Percentiles rank a stretch among this genome's conserved stretches.
phyloP scores from a whole-genome alignment of 805 yeast genomes.

The Starmerella ratchasimensis region DNA sequence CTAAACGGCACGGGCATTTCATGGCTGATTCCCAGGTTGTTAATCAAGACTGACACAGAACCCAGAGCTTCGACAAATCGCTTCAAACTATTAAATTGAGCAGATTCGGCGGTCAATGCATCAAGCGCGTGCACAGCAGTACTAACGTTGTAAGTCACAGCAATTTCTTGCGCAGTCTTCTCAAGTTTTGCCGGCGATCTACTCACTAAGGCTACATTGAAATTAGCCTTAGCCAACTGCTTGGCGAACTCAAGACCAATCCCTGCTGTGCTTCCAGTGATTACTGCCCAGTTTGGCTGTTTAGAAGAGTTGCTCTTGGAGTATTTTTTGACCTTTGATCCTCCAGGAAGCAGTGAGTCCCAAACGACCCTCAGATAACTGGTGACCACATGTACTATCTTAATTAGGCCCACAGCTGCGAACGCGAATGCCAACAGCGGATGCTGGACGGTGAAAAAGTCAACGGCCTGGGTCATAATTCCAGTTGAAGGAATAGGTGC shows the following conservation, averaged over 20 bases:
- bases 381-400: conserved; percentile 4
- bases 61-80: conserved; percentile 32
- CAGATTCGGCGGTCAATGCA: conserved; percentile 47
- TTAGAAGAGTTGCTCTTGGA: conserved; percentile 17
- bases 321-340: conserved; percentile 9
- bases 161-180: conserved; percentile 48
- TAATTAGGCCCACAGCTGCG: conserved; percentile 10
- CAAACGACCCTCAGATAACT: conserved; percentile 4
- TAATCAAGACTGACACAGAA: conserved; percentile 62
- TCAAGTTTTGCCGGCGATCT: conserved; percentile 71
- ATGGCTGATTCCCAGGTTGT: conserved; percentile 92
- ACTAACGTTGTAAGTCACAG: conserved; percentile 42
- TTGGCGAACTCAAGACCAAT: conserved; percentile 83
- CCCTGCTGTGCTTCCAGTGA: conserved; percentile 97
- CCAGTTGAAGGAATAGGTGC: too few species aligned
- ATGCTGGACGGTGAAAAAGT: conserved; percentile 1
- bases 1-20: conserved; percentile 86
- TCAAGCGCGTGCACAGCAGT: conserved; percentile 66
- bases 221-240: conserved; percentile 76
- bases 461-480: too few species aligned
- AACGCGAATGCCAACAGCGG: conserved; percentile 6
- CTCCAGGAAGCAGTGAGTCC: conserved; percentile 15
- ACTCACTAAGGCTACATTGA: conserved; percentile 70
- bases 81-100: conserved; percentile 41
- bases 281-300: conserved; percentile 65